Base-by-base conservation (phyloP, 331 rosid genomes). In the Malus hybrid region DNA sequence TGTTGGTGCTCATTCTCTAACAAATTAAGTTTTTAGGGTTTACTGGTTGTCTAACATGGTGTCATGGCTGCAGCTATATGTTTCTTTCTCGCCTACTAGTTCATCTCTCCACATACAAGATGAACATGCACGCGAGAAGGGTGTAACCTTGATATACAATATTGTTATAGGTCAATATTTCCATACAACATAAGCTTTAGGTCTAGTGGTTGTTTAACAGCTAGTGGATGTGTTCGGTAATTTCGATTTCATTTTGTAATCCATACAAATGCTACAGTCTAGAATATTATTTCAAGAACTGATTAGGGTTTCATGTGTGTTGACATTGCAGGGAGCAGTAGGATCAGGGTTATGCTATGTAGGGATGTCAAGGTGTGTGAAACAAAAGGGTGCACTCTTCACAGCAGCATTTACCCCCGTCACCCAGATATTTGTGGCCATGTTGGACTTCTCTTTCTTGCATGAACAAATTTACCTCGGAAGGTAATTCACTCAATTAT, bases 381-480 rank as follows among this genome's bases (percentile, higher is more conserved):
- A 42, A 42, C 48, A 42, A 42, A 42, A 10, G 48, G 48, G 48
- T 3, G 48, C 48, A 42, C 48, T 42, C 72, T 91, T 90, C 69
- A 90, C 99, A 3, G 80, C 92, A 65, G 92, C 99, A 66, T 90
- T 90, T 76, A 86, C 90, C 16, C 97, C 99, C 63, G 78, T 80
- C 77, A 59, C 87, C 27, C 93, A 94, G 82, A 80, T 85, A 65
- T 87, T 87, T 82, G 93, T 87, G 50, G 93, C 97, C 4, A 27
- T 88, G 42, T 82, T 94, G 52, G 93, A 86, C 72, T 86, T 84
- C 87, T 78, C 82, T 22, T 68, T 89, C 81, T 78, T 92, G 24
- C 89, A 92, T 59, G 99, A 84, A 79, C 90, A 85, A 80, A 82
- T 90, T 75, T 88, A 90, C 81, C 74, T 88, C 19, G 99, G 97